Percentiles rank a stretch among this genome's conserved stretches.
These are phyloP conservation scores for Xylaria sp. DNA, from an alignment of 2,329 filamentous ascomycete genomes.

Conservation along the genomic window DNA sequence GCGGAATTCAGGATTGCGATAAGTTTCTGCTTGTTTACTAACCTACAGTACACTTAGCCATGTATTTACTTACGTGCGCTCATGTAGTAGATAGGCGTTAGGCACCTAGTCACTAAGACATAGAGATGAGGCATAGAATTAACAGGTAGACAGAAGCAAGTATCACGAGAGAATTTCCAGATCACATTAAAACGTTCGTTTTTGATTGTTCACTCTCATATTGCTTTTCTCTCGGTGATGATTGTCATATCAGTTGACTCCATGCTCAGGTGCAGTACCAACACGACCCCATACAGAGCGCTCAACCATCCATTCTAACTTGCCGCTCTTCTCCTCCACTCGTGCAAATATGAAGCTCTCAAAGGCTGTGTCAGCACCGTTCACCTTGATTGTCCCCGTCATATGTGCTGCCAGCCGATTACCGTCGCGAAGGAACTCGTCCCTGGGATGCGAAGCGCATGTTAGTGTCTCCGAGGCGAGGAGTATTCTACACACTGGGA, in stretches of 20 bases:
- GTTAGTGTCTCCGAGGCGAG: background rate
- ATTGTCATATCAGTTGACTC: constrained; percentile 15
- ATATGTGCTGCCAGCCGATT: constrained; percentile 48
- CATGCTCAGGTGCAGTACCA: constrained; percentile 32
- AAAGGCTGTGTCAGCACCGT: constrained; percentile 42
- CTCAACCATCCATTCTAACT: constrained; percentile 47
- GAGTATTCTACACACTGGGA: background rate
- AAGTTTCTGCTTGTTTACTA: too few relatives aligned
- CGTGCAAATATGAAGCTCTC: constrained; percentile 50
- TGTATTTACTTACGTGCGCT: too few relatives aligned
- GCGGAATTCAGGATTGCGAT: too few relatives aligned
- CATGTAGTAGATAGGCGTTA: too few relatives aligned
- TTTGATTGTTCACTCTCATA: too few relatives aligned
- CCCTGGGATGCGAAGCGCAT: constrained; percentile 30
- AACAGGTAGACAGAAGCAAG: too few relatives aligned
- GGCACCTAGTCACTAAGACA: too few relatives aligned
- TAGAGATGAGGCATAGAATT: too few relatives aligned
- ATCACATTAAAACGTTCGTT: too few relatives aligned
- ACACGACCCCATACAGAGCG: constrained; percentile 41
- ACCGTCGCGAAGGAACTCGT: constrained; percentile 49
- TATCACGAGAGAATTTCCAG: too few relatives aligned
- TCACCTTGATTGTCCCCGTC: constrained; percentile 47
- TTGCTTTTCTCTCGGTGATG: too few relatives aligned
- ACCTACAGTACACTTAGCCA: too few relatives aligned
- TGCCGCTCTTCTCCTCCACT: constrained; percentile 45